Evolutionary conservation across 2,329 filamentous ascomycete genomes (phyloP).

Genomic region (Esteya vermicola): DNA sequence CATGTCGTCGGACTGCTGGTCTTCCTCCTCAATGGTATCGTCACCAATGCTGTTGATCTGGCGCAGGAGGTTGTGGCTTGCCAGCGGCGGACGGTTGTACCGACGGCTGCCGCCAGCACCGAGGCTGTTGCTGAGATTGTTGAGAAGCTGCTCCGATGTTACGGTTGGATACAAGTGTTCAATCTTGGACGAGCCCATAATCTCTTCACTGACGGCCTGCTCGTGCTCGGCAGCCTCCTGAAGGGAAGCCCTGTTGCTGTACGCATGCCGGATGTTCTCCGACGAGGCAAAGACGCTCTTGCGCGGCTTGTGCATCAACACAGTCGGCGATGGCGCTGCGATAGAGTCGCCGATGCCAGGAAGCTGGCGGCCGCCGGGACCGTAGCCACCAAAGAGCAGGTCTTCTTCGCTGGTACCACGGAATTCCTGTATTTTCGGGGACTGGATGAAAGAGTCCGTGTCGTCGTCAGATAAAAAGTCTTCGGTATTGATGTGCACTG

Average conservation of each 20-base stretch:
- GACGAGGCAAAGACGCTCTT: neutral
- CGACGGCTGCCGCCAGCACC: too few species aligned
- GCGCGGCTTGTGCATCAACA: neutral
- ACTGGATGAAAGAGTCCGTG: constrained; percentile 14
- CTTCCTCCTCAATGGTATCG: too few species aligned
- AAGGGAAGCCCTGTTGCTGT: neutral
- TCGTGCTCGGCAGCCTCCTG: neutral
- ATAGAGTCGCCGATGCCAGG: constrained; percentile 6
- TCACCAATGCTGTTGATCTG: too few species aligned
- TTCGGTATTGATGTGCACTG: constrained; percentile 16
- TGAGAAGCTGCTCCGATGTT: too few species aligned
- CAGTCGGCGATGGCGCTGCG: constrained; percentile 1
- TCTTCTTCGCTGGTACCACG: constrained; percentile 19
- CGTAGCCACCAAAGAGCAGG: constrained; percentile 24
- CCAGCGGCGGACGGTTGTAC: too few species aligned
- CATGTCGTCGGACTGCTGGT: too few species aligned
- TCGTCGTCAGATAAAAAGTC: constrained; percentile 22
- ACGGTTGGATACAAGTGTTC: too few species aligned
- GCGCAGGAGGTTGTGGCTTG: too few species aligned
- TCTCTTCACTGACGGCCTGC: neutral
- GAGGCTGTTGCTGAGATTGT: too few species aligned
- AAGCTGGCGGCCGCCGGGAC: constrained; percentile 3
- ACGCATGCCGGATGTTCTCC: neutral
- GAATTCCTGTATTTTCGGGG: constrained; percentile 7
- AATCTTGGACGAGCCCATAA: too few species aligned